These are phyloP conservation scores for Cutaneotrichosporon dermatis DNA, from an alignment of 1,284 basidiomycete genomes.

Conservation along the genomic window DNA sequence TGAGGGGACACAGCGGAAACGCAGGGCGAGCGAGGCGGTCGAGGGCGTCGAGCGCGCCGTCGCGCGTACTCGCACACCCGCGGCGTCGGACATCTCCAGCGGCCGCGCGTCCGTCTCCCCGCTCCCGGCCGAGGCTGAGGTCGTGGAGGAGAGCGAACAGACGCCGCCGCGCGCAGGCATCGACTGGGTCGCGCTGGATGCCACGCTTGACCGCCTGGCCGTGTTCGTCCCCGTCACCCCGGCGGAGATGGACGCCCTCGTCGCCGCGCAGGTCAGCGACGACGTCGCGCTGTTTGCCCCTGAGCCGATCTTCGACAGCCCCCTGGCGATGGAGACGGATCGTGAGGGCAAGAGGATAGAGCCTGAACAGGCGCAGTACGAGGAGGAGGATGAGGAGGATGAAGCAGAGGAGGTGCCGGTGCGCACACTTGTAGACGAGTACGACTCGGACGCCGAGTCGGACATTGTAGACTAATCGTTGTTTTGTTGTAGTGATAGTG, in stretches of 20 bases:
- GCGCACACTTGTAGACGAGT: neutral
- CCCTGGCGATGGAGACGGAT: neutral
- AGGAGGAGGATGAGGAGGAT: neutral
- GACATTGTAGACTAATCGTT: neutral
- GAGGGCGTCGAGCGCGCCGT: constrained; percentile 1
- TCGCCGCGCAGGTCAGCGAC: neutral
- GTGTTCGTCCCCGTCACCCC: constrained; percentile 1
- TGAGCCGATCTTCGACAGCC: neutral
- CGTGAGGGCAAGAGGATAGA: too few relatives aligned
- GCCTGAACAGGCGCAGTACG: neutral
- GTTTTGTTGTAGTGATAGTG: neutral
- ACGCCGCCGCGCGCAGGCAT: neutral
- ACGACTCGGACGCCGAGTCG: neutral
- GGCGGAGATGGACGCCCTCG: constrained; percentile 3
- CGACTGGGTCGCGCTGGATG: constrained; percentile 1
- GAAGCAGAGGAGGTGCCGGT: neutral
- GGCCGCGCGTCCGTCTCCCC: neutral
- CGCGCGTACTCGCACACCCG: neutral
- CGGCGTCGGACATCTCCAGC: neutral
- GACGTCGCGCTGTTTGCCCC: neutral
- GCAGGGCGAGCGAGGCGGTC: neutral
- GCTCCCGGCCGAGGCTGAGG: too few relatives aligned
- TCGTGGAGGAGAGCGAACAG: too few relatives aligned
- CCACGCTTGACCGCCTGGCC: neutral
- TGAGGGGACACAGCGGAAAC: neutral